Percentiles rank a stretch among this genome's conserved stretches.
Conservation (phyloP, 768 basidiomycete genomes). For the Kwoniella botswanensis region DNA sequence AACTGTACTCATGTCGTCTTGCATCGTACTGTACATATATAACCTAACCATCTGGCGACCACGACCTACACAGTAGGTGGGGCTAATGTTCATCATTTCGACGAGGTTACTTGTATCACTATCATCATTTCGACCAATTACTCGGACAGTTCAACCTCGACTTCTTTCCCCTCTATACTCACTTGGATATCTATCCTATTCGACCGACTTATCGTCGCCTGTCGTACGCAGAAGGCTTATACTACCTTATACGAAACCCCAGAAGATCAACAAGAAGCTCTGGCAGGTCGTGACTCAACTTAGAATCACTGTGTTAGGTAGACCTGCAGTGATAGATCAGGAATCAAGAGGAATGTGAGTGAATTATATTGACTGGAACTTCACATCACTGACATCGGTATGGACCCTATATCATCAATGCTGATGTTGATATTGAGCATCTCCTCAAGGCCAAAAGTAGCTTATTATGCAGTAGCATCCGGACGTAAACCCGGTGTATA, state of each 20-base stretch:
- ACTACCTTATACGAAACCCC: conserved; percentile 5
- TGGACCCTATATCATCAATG: not conserved
- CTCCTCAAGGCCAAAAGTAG: conserved; percentile 58
- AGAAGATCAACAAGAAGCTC: conserved; percentile 1
- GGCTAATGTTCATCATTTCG: no score
- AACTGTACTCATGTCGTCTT: no score
- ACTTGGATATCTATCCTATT: not conserved
- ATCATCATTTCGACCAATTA: no score
- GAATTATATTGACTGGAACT: not conserved
- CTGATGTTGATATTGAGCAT: not conserved
- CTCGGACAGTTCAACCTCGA: no score
- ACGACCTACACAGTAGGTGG: no score
- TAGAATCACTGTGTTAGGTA: conserved; percentile 12
- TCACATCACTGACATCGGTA: not conserved
- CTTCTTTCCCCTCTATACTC: no score
- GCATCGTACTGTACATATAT: no score
- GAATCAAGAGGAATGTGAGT: conserved; percentile 11
- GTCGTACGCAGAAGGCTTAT: not conserved
- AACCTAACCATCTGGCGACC: no score
- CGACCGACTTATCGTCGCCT: not conserved
- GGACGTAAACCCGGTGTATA: conserved; percentile 73
- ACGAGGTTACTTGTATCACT: no score
- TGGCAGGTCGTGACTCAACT: not conserved
- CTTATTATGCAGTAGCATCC: conserved; percentile 74
- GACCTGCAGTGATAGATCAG: conserved; percentile 7